Conservation (phyloP, 2,329 filamentous ascomycete genomes). For the Fusarium annulatum region DNA sequence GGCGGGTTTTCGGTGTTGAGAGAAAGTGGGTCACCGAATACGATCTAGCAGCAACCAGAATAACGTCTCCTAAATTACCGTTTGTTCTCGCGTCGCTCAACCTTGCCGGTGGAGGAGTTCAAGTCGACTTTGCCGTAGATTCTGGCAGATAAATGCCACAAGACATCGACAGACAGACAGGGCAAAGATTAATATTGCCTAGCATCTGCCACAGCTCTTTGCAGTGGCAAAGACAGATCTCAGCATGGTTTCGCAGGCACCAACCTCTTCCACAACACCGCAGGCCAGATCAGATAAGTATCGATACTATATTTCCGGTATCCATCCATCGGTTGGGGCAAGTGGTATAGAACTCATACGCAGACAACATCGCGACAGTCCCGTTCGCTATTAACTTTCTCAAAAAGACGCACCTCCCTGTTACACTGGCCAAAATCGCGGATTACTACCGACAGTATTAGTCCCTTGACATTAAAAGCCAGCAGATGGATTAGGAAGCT, state of each 20-base stretch:
- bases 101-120: neutral
- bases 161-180: neutral
- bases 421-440: neutral
- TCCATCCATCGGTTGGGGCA: no score
- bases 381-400: no score
- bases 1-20: neutral
- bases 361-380: no score
- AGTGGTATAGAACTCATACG: no score
- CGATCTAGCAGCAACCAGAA: neutral
- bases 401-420: neutral
- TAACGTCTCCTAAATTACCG: neutral
- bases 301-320: no score
- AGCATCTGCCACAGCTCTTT: no score
- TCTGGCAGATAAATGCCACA: no score
- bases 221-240: no score
- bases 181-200: accelerated
- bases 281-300: no score
- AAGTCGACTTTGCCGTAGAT: accelerated
- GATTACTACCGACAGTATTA: neutral
- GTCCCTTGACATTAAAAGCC: neutral
- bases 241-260: no score
- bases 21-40: neutral
- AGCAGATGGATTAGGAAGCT: neutral
- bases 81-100: no score
- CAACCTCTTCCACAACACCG: no score